phyloP scores from a whole-genome alignment of 2,329 filamentous ascomycete genomes.

The Epichloe glyceriae region DNA sequence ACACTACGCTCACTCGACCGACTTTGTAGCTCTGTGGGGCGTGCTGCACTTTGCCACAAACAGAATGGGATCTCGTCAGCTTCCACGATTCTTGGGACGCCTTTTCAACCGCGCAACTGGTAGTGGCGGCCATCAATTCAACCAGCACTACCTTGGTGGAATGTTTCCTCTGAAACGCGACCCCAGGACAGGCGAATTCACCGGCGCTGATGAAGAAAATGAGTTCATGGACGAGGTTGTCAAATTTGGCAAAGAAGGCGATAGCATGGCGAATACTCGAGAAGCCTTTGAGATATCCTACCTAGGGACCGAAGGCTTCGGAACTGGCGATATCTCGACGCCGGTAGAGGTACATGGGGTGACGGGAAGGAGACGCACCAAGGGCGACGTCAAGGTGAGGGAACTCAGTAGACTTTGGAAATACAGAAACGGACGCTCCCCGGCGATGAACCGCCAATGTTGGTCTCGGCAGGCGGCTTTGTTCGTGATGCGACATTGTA shows the following conservation, averaged over 20 bases:
- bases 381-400: slow-evolving; percentile 36
- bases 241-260: slow-evolving; percentile 29
- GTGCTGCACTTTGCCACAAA: slow-evolving; percentile 53
- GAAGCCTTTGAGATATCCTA: slow-evolving; percentile 37
- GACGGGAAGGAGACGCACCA: slow-evolving; percentile 14
- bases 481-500: slow-evolving; percentile 27
- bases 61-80: slow-evolving; percentile 23
- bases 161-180: slow-evolving; percentile 44
- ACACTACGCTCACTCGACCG: slow-evolving; percentile 63
- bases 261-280: slow-evolving; percentile 28
- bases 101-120: slow-evolving; percentile 42
- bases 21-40: slow-evolving; percentile 65
- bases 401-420: slow-evolving; percentile 50
- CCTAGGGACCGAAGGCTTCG: slow-evolving; percentile 27
- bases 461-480: slow-evolving; percentile 23
- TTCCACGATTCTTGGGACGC: slow-evolving; percentile 48
- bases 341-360: slow-evolving; percentile 27
- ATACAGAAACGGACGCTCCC: slow-evolving; percentile 49
- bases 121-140: slow-evolving; percentile 44
- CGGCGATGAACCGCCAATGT: slow-evolving; percentile 24
- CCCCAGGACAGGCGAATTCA: slow-evolving; percentile 25
- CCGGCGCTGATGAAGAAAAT: slow-evolving; percentile 34
- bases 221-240: slow-evolving; percentile 49
- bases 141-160: slow-evolving; percentile 47
- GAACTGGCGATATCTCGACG: slow-evolving; percentile 19